A percentile compares a stretch with the other conserved stretches of the same genome.
Conservation (phyloP, 1,284 basidiomycete genomes). For the Trichosporon coremiiforme region DNA sequence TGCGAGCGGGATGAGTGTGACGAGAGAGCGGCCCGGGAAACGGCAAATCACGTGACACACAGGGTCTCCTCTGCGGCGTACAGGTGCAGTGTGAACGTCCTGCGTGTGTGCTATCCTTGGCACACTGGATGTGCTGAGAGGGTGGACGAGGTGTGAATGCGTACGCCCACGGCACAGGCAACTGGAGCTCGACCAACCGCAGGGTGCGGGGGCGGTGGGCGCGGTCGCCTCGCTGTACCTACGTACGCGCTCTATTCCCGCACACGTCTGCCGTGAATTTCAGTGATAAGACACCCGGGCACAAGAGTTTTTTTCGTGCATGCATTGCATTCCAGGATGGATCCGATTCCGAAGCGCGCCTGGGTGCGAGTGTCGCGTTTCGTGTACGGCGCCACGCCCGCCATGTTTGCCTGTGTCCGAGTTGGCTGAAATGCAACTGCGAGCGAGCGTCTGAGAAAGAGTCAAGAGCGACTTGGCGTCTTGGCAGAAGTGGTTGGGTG, state of each 20-base stretch:
- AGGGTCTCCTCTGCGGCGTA: neutral
- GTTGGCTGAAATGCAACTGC: neutral
- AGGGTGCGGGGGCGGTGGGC: neutral
- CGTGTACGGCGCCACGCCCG: neutral
- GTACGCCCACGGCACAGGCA: neutral
- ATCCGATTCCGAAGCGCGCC: no score
- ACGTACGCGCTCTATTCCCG: conserved; percentile 11
- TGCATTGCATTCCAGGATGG: neutral
- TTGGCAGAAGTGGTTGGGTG: neutral
- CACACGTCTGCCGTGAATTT: neutral
- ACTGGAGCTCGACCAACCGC: neutral
- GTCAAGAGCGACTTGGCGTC: neutral
- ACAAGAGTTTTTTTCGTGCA: neutral
- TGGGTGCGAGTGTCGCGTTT: neutral
- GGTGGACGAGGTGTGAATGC: neutral
- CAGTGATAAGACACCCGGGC: neutral
- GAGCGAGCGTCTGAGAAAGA: conserved; percentile 2
- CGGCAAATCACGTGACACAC: neutral
- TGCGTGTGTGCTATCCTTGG: conserved; percentile 4
- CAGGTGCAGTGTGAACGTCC: conserved; percentile 2
- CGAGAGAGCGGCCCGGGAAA: neutral
- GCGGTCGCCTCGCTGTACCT: neutral
- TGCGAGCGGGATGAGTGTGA: neutral
- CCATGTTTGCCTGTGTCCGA: neutral
- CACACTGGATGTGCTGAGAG: neutral